Evolutionary conservation across 164 flowering plant species (phyloP).

Genomic region (Vitis rupestris): DNA sequence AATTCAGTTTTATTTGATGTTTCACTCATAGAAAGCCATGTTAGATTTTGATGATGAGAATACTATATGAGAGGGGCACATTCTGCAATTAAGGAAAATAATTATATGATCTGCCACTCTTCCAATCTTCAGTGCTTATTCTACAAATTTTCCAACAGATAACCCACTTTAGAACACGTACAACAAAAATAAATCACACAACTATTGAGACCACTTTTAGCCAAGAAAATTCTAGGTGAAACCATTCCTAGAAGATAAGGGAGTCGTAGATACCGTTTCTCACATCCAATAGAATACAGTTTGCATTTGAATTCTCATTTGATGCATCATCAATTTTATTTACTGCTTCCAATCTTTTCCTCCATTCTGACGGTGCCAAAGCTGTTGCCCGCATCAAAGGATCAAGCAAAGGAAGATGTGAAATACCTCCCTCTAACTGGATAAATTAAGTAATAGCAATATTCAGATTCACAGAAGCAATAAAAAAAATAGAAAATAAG

Average conservation of each 20-base stretch:
- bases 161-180: no score
- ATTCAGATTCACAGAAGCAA: neutral
- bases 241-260: neutral
- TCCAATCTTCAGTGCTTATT: neutral
- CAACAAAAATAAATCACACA: neutral
- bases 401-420: slow-evolving; percentile 84
- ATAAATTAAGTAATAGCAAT: neutral
- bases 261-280: slow-evolving; percentile 64
- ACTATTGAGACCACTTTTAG: neutral
- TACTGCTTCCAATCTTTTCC: slow-evolving; percentile 46
- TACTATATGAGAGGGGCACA: no score
- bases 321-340: slow-evolving; percentile 29
- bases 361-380: slow-evolving; percentile 83
- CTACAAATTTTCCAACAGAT: neutral
- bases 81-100: no score
- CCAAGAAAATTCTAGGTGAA: neutral
- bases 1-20: no score
- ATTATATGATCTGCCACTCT: no score
- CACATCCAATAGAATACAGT: slow-evolving; percentile 67
- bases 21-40: no score
- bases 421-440: slow-evolving; percentile 79
- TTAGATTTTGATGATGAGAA: no score
- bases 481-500: neutral
- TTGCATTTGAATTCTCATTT: slow-evolving; percentile 18
- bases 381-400: slow-evolving; percentile 80